A percentile compares a stretch with the other conserved stretches of the same genome.
These are phyloP conservation scores for Globisporangium uncinulatum DNA, from an alignment of 352 stramenopile species.

Conservation along the genomic window DNA sequence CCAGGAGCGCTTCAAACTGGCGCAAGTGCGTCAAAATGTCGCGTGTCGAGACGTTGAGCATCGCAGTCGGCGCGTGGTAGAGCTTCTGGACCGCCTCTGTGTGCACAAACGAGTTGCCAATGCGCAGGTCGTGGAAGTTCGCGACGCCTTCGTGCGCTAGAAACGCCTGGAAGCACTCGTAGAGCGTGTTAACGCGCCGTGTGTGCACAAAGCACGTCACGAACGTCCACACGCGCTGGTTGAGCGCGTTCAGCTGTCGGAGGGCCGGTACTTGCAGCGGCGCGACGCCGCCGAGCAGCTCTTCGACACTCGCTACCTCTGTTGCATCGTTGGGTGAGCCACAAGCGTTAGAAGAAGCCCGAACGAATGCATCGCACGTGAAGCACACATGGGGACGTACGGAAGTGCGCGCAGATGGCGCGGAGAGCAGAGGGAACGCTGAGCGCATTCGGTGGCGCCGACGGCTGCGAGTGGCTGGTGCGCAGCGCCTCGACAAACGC, in stretches of 20 bases:
- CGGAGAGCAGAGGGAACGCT: constrained; percentile 37
- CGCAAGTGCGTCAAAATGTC: constrained; percentile 61
- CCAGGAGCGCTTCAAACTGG: constrained; percentile 59
- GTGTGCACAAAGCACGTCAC: constrained; percentile 73
- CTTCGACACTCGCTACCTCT: constrained; percentile 49
- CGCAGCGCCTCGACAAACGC: constrained; percentile 57
- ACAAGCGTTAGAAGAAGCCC: constrained; percentile 1
- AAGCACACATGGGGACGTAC: constrained; percentile 22
- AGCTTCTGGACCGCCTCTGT: constrained; percentile 74
- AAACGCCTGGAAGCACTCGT: constrained; percentile 65
- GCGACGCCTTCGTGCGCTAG: constrained; percentile 58
- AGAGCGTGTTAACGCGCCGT: constrained; percentile 66
- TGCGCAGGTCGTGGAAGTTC: constrained; percentile 56
- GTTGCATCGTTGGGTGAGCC: neutral
- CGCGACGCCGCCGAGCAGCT: constrained; percentile 35
- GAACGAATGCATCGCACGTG: too few species aligned
- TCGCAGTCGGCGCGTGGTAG: constrained; percentile 34
- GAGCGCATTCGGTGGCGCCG: constrained; percentile 50
- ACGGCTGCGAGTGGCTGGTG: constrained; percentile 36
- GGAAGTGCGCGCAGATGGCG: constrained; percentile 60
- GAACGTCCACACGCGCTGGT: constrained; percentile 78
- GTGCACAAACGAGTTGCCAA: constrained; percentile 78
- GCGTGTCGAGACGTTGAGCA: constrained; percentile 56
- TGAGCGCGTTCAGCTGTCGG: constrained; percentile 51
- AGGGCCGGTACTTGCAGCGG: constrained; percentile 44